phyloP scores from a whole-genome alignment of 108 stramenopile species.

The Conticribra guillardii region DNA sequence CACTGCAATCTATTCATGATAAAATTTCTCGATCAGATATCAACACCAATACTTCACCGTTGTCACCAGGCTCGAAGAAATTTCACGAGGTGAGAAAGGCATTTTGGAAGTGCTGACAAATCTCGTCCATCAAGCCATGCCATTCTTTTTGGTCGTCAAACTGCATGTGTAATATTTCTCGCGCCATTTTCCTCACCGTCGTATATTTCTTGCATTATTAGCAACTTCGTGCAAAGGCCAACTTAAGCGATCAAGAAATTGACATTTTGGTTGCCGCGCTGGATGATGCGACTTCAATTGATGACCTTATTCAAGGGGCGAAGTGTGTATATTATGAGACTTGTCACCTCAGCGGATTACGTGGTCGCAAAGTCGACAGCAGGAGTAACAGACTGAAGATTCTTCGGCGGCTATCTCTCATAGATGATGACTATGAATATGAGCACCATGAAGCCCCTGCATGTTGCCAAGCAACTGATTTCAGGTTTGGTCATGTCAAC shows the following conservation, averaged over 20 bases:
- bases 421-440: neutral
- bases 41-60: neutral
- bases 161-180: too few species aligned
- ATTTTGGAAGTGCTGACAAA: too few species aligned
- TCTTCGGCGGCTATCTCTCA: neutral
- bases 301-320: neutral
- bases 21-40: neutral
- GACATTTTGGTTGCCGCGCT: neutral
- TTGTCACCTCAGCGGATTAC: neutral
- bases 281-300: neutral
- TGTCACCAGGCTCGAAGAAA: too few species aligned
- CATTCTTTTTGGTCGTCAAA: too few species aligned
- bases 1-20: neutral
- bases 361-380: neutral
- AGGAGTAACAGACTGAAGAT: neutral
- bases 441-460: neutral
- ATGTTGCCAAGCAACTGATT: neutral
- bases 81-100: too few species aligned
- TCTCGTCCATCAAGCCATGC: too few species aligned
- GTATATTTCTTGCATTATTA: too few species aligned
- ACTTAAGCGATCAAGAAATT: neutral
- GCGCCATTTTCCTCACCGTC: too few species aligned
- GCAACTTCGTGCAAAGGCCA: too few species aligned
- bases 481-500: too few species aligned
- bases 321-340: neutral